Conservation (phyloP, 2,329 filamentous ascomycete genomes). For the Monascus ruber region DNA sequence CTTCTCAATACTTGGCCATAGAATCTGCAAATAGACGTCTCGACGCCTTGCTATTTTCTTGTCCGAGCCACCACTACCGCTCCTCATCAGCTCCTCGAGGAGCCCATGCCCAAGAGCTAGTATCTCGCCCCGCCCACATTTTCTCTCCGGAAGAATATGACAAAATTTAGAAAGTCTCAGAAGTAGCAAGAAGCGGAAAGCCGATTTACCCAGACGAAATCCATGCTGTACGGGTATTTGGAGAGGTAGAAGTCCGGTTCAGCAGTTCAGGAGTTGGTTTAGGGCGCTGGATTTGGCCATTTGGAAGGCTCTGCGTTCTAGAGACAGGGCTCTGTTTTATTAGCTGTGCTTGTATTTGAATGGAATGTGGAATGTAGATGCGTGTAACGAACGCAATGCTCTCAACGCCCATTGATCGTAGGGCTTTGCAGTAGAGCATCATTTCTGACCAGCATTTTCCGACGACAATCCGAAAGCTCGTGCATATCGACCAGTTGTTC, state of each 20-base stretch:
- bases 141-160: constrained; percentile 35
- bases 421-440: constrained; percentile 41
- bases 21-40: constrained; percentile 40
- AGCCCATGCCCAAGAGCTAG: constrained; percentile 35
- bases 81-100: constrained; percentile 31
- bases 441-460: constrained; percentile 45
- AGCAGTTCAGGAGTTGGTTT: constrained; percentile 40
- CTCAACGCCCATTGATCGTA: constrained; percentile 39
- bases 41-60: constrained; percentile 28
- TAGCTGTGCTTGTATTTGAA: not conserved
- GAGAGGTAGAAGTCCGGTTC: constrained; percentile 38
- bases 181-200: constrained; percentile 45
- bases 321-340: constrained; percentile 34
- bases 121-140: constrained; percentile 29
- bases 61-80: constrained; percentile 3
- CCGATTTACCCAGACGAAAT: constrained; percentile 50
- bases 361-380: not conserved
- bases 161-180: constrained; percentile 44
- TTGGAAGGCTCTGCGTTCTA: constrained; percentile 38
- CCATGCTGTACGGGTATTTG: constrained; percentile 44
- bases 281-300: constrained; percentile 41
- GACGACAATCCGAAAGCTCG: constrained; percentile 28
- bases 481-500: constrained; percentile 17
- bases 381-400: constrained; percentile 30
- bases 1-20: constrained; percentile 40